A percentile compares a stretch with the other conserved stretches of the same genome.
Evolutionary conservation across 2,329 filamentous ascomycete species (phyloP).

Genomic region (Hypoxylon rubiginosum): DNA sequence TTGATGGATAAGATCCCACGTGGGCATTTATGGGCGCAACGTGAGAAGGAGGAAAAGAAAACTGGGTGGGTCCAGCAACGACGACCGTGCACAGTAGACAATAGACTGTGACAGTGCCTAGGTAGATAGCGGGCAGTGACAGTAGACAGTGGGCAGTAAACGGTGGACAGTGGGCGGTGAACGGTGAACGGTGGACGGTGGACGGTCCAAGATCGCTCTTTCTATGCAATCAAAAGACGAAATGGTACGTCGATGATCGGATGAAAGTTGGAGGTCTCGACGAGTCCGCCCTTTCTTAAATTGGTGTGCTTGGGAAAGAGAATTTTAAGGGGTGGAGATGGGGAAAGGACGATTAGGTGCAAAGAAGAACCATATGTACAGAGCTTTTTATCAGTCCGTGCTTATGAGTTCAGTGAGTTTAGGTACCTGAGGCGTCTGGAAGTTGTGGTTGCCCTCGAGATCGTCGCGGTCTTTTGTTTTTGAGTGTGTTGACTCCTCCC

Average conservation of each 20-base stretch:
- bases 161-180: too few species aligned
- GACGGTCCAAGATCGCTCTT: neutral
- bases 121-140: too few species aligned
- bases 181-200: too few species aligned
- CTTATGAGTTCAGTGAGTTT: neutral
- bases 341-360: slow-evolving; percentile 6
- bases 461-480: neutral
- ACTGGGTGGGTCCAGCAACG: neutral
- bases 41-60: too few species aligned
- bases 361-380: neutral
- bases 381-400: neutral
- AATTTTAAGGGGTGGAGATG: slow-evolving; percentile 6
- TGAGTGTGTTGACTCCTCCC: neutral
- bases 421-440: neutral
- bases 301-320: slow-evolving; percentile 7
- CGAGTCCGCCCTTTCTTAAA: neutral
- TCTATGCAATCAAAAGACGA: neutral
- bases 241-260: neutral
- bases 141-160: too few species aligned
- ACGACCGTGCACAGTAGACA: neutral
- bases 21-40: neutral
- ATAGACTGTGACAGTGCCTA: too few species aligned
- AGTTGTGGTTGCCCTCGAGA: neutral
- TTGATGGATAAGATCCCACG: neutral
- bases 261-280: neutral